Percentiles rank a stretch among this genome's conserved stretches.
Conservation (phyloP, 148 eudicot genomes). For the Arbutus unedo region DNA sequence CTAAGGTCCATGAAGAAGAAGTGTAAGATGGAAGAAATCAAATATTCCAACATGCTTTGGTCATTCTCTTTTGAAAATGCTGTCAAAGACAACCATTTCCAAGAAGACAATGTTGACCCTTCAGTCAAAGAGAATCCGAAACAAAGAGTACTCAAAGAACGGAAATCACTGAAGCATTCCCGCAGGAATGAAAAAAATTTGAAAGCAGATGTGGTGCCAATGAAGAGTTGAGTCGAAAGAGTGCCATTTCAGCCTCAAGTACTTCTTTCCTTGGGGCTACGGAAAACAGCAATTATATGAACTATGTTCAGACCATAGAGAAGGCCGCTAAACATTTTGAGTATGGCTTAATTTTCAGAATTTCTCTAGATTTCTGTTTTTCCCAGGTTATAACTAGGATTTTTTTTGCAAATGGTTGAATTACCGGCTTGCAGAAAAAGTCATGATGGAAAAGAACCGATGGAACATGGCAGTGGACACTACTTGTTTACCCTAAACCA, state of each 20-base stretch:
- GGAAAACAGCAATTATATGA: constrained; percentile 21
- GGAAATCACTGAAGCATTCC: constrained; percentile 27
- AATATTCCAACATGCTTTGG: background rate
- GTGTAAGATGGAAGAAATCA: constrained; percentile 32
- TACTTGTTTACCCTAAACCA: constrained; percentile 29
- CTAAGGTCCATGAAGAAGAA: constrained; percentile 44
- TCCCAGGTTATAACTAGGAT: background rate
- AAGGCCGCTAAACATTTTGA: constrained; percentile 32
- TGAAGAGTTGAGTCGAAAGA: constrained; percentile 35
- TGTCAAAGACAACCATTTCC: constrained; percentile 11
- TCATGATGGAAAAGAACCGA: constrained; percentile 27
- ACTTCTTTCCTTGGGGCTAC: constrained; percentile 19
- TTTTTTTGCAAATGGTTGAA: background rate
- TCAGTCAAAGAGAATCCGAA: constrained; percentile 44
- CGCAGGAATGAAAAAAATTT: constrained; percentile 25
- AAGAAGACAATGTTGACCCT: constrained; percentile 22
- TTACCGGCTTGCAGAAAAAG: constrained; percentile 39
- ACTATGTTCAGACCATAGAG: constrained; percentile 20
- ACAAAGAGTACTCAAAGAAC: constrained; percentile 32
- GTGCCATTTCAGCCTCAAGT: constrained; percentile 56
- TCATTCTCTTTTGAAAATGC: too few species aligned
- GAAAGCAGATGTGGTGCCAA: constrained; percentile 6
- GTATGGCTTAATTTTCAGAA: background rate
- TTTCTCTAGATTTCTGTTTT: background rate
- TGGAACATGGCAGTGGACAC: constrained; percentile 79